These are phyloP conservation scores for Cucumis melo DNA, from an alignment of 306 rosid species.

Conservation along the genomic window DNA sequence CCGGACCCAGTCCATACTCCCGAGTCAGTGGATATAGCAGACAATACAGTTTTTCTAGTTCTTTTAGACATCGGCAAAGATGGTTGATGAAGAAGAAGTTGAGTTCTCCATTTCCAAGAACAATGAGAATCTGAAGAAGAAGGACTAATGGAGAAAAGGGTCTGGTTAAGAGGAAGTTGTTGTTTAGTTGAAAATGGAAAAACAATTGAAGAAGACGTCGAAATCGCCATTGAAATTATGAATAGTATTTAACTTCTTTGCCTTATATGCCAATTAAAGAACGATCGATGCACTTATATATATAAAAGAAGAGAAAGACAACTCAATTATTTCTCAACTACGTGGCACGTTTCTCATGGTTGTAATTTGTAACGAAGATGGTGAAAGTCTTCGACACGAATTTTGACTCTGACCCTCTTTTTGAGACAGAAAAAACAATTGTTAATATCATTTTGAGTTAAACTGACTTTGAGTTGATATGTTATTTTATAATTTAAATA, in stretches of 20 bases:
- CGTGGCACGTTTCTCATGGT: no score
- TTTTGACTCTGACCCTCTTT: no score
- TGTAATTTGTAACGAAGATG: no score
- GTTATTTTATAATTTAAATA: no score
- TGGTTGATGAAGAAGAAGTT: not conserved
- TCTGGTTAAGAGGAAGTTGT: not conserved
- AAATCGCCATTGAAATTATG: not conserved
- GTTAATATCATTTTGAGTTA: no score
- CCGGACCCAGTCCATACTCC: not conserved
- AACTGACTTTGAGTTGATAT: no score
- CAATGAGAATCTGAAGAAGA: not conserved
- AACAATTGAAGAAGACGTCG: not conserved
- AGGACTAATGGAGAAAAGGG: not conserved
- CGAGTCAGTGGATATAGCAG: not conserved
- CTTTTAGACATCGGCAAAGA: not conserved
- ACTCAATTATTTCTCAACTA: no score
- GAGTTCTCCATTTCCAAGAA: not conserved
- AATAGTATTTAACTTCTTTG: not conserved
- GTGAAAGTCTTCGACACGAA: no score
- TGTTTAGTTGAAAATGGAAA: not conserved
- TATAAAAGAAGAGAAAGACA: no score
- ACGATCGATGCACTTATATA: no score
- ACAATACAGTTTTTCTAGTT: not conserved
- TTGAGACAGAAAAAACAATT: no score
- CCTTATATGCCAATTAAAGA: no score